Evolutionary conservation across 257 asterid species (phyloP).

Genomic region (Przewalskia tangutica): DNA sequence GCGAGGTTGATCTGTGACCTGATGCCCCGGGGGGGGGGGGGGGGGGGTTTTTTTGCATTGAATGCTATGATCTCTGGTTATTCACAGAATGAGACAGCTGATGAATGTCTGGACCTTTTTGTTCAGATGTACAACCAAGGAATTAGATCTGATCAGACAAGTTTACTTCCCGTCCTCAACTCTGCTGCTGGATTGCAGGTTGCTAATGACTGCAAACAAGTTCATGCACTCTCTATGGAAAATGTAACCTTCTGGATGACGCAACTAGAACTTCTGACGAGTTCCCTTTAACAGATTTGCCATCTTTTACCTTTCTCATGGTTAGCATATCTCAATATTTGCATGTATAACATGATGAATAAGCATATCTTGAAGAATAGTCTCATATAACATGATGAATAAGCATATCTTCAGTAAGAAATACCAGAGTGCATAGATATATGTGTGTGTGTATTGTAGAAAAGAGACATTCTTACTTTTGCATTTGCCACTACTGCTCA

Average conservation of each 20-base stretch:
- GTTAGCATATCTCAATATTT: too few species aligned
- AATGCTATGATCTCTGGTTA: background rate
- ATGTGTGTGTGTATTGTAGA: too few species aligned
- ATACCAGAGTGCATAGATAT: too few species aligned
- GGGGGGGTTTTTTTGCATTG: conserved; percentile 1
- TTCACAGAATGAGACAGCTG: background rate
- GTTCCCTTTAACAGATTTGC: background rate
- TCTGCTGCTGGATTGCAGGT: background rate
- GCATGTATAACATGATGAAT: too few species aligned
- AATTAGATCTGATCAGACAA: background rate
- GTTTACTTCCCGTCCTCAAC: background rate
- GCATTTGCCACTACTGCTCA: too few species aligned
- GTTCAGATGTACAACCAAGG: background rate
- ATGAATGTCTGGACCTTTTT: background rate
- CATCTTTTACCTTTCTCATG: conserved; percentile 5
- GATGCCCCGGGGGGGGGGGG: background rate
- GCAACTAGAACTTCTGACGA: background rate
- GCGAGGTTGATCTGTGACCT: conserved; percentile 6
- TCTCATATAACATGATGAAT: too few species aligned
- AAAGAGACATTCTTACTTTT: too few species aligned
- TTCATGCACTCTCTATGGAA: conserved; percentile 2
- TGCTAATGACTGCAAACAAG: background rate
- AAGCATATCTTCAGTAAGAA: too few species aligned
- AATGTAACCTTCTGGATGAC: background rate
- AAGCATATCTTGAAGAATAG: too few species aligned